Base-by-base conservation (phyloP, 1,284 basidiomycete genomes). In the Naganishia albida region DNA sequence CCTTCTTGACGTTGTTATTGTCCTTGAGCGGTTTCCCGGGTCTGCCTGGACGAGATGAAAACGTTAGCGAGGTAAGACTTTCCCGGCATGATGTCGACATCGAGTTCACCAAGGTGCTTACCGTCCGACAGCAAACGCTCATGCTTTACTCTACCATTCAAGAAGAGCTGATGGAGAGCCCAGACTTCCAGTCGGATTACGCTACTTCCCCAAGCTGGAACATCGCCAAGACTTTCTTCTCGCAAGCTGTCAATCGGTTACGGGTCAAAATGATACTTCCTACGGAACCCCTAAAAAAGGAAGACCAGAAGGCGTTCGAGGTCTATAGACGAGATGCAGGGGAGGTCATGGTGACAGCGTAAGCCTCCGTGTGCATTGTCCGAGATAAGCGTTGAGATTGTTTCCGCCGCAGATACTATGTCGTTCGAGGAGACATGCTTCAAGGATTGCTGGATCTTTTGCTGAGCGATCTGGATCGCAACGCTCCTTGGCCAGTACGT, bases 341-440 rank as follows among this genome's bases (percentile, higher is more conserved):
- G 0, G 92, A 95, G 77, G 91, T 91, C 1, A 83, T 95, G 30
- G 89, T 94, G 67, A 91, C 93, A 72, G 90, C 91, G 87, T 92
- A 76, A 70, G 89, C 81, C 34, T 20, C 25, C 46, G 25, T 16
- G 10, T 8, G 18, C 25, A n/a, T 3, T 1, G 7, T 7, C 38
- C 26, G 3, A 34, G 34, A 34, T 34, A 54, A 4, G n/a, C 2
- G 16, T 38, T 65, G 30, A 64, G 48, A 28, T n/a, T 34, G 38
- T n/a, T 18, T 49, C 25, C 2, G 44, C 3, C 20, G 15, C 69
- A 93, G 90, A n/a, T 93, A 89, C 73, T 94, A 94, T 73, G 84
- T 94, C 28, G 82, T 94, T 3, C 85, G 90, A 26, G 85, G 88
- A 57, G 87, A 91, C 63, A 89, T 93, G 86, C 81, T 93, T 25